Evolutionary conservation across 2,329 filamentous ascomycete genomes (phyloP), one percentile per base, ranked within the genome.

Genomic region (Aspergillus fischeri): DNA sequence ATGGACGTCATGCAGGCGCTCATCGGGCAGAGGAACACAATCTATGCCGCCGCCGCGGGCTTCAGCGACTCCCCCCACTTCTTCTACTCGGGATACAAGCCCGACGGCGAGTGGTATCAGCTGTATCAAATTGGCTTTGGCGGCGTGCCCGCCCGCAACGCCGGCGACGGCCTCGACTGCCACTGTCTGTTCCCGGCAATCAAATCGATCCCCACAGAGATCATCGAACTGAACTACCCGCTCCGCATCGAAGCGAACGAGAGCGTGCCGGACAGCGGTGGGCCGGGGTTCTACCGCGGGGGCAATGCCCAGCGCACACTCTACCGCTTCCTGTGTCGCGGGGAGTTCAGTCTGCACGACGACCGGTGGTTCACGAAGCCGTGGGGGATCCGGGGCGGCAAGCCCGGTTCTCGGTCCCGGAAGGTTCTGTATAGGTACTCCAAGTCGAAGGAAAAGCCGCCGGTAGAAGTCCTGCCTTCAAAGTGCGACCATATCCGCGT

Each of bases 41-140:
- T 73, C 0, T 80, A 80, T 63, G 75, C 76, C 11, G 78, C 78
- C 5, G 79, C 78, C 4, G 78, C 79, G 3, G 79, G 79, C 0
- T 81, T 81, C 64, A 79, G 77, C 14, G 79, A 81, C 63, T 80
- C 77, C 0, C 79, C 79, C 0, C 77, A 81, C 63, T 76, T 81
- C 56, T 81, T 80, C 67, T 81, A 80, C 64, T 79, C 77, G 0
- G 79, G 78, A 28, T 81, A 77, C 67, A 78, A 77, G 59, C 75
- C 78, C 0, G 65, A 75, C 10, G 79, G 78, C 4, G 77, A 79
- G 52, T 80, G 77, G 71, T 81, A 75, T 60, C 74, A 80, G 55
- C 70, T 81, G 0, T 81, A 80, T 60, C 78, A 80, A 56, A 81
- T 81, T 53, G 78, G 77, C 0, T 81, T 81, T 41, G 79, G 78